Evolutionary conservation across 2,329 filamentous ascomycete species (phyloP).

Genomic region (Bipolaris gigantea): DNA sequence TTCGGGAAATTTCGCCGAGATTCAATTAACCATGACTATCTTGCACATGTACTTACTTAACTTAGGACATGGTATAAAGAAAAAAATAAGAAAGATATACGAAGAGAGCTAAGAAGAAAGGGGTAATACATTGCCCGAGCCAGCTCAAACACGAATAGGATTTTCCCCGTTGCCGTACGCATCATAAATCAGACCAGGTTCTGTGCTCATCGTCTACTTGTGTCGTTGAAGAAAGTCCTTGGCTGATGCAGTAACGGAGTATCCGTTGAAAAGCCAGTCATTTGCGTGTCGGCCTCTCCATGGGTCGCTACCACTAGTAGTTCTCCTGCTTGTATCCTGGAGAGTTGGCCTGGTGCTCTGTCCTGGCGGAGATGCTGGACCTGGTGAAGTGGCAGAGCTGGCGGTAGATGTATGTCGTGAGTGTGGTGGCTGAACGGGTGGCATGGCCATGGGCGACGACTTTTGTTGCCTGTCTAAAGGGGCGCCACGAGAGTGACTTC

Average conservation of each 20-base stretch:
- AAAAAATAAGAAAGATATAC: no score
- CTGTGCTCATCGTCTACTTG: slow-evolving; percentile 15
- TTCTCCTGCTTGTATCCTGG: slow-evolving; percentile 27
- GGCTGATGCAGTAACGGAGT: slow-evolving; percentile 42
- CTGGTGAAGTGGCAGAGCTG: slow-evolving; percentile 14
- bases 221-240: slow-evolving; percentile 35
- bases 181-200: slow-evolving; percentile 7
- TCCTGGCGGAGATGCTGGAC: slow-evolving; percentile 13
- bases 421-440: no score
- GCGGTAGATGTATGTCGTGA: slow-evolving; percentile 10
- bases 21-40: no score
- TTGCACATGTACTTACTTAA: no score
- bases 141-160: slow-evolving; percentile 3
- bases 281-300: slow-evolving; percentile 46
- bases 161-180: slow-evolving; percentile 20
- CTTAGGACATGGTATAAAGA: no score
- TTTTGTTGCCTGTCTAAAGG: slow-evolving; percentile 34
- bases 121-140: no score
- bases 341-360: slow-evolving; percentile 29
- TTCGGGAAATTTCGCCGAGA: no score
- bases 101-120: no score
- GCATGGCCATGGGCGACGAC: slow-evolving; percentile 34
- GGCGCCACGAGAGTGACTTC: slow-evolving; percentile 34
- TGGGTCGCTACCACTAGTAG: slow-evolving; percentile 39
- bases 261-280: slow-evolving; percentile 45